phyloP scores from a whole-genome alignment of 768 basidiomycete species.

The Mycena alexandri region DNA sequence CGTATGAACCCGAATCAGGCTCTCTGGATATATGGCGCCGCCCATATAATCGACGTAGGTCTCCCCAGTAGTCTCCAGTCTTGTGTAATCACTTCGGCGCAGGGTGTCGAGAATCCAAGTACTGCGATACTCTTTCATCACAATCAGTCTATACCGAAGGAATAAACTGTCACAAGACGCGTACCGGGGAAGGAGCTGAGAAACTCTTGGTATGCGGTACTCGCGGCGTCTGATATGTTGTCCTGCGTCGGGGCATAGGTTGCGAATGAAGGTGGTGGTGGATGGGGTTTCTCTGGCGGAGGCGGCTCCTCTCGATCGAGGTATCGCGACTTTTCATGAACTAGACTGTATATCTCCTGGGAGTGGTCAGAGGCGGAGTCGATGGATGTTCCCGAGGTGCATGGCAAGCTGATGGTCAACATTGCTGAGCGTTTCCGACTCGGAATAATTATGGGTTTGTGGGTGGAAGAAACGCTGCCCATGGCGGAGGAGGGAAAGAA shows the following conservation, averaged over 20 bases:
- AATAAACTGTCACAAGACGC: slow-evolving; percentile 15
- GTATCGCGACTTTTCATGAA: slow-evolving; percentile 39
- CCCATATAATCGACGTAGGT: slow-evolving; percentile 93
- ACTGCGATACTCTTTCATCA: slow-evolving; percentile 64
- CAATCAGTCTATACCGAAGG: neutral
- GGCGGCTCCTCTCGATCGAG: slow-evolving; percentile 13
- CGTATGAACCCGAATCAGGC: slow-evolving; percentile 77
- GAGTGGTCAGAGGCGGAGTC: slow-evolving; percentile 52
- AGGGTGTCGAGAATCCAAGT: slow-evolving; percentile 82
- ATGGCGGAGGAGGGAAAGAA: slow-evolving; percentile 37
- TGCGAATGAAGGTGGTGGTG: slow-evolving; percentile 54
- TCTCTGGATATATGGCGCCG: slow-evolving; percentile 83
- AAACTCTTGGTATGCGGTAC: slow-evolving; percentile 39
- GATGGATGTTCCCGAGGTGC: slow-evolving; percentile 50
- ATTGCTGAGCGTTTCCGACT: slow-evolving; percentile 49
- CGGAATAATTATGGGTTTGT: slow-evolving; percentile 29
- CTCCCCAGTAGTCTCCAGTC: slow-evolving; percentile 73
- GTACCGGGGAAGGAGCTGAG: slow-evolving; percentile 40
- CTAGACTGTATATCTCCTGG: slow-evolving; percentile 55
- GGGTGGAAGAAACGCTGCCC: slow-evolving; percentile 48
- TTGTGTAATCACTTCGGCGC: slow-evolving; percentile 70
- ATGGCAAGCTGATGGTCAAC: slow-evolving; percentile 58
- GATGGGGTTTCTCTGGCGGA: slow-evolving; percentile 16
- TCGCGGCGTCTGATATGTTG: slow-evolving; percentile 32
- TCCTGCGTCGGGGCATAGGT: slow-evolving; percentile 37